Base-by-base conservation (phyloP, 495 filamentous ascomycete genomes). In the Talaromyces wortmannii region DNA sequence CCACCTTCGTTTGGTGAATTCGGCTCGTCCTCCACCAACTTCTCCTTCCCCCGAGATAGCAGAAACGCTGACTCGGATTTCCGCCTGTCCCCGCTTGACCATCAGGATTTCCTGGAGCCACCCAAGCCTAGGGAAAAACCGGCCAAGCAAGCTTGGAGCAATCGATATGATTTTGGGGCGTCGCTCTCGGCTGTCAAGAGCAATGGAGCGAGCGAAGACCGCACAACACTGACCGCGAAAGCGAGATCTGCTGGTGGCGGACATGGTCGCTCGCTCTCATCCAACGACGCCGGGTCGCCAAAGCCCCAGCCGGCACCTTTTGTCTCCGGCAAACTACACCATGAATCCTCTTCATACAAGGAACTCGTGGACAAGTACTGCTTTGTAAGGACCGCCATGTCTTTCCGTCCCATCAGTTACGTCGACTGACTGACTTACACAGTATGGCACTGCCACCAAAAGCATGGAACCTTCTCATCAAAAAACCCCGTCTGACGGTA, bases 311-410 rank as follows among this genome's bases (percentile, higher is more conserved):
- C 80, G 31, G 72, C 74, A 64, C 69, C 76, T 23, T 63, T 83
- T 47, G 67, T 73, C 8, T 73, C 78, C 47, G 77, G 80, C 65
- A 86, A 89, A 62, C 87, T 86, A 18, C 78, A 82, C 44, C 76
- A 92, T 58, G 79, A 91, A 23, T 95, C 92, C 23, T 82, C 87
- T 42, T 88, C 89, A 51, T 97, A 97, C 70, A 85, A 91, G 65
- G 94, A 98, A 69, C 78, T 98, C 55, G 83, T 98, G 63, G 89
- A 95, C 77, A 95, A 95, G 72, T 98, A 95, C 74, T 98, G 94
- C 79, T 96, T 95, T 81, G 92, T 96, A 89, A 82, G 91, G 95
- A 18, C 31, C 58, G 50, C 31, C 36, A 1, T 40, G 36, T 40
- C 60, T 42, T 32, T 57, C 55, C 31, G 43, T 16, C 32, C 17